Evolutionary conservation across 495 filamentous ascomycete species (phyloP).

Genomic region (Daldinia vernicosa): DNA sequence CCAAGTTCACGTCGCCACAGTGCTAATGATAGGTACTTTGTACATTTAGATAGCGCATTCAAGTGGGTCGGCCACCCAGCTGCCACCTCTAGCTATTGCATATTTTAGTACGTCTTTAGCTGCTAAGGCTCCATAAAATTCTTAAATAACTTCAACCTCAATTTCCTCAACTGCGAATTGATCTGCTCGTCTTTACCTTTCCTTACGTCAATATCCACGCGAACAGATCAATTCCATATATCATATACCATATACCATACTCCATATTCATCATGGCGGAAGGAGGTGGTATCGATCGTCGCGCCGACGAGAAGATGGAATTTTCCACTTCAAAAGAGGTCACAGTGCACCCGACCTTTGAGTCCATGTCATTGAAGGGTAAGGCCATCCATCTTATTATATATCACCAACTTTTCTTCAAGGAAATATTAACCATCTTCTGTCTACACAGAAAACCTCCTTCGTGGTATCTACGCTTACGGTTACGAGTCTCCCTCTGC

Average conservation of each 20-base stretch:
- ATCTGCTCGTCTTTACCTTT: constrained; percentile 11
- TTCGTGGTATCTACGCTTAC: constrained; percentile 98
- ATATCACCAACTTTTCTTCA: background rate
- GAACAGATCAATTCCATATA: too few species aligned
- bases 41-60: background rate
- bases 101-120: background rate
- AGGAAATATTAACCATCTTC: constrained; percentile 5
- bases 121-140: constrained; percentile 29
- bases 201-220: background rate
- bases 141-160: background rate
- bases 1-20: constrained; percentile 17
- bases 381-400: constrained; percentile 12
- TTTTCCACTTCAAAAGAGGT: constrained; percentile 98
- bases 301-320: constrained; percentile 95
- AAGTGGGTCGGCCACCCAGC: background rate
- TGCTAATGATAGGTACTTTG: constrained; percentile 1
- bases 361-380: constrained; percentile 74
- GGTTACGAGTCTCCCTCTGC: constrained; percentile 98
- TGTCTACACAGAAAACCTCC: constrained; percentile 76
- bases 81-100: background rate
- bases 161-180: constrained; percentile 18
- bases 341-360: constrained; percentile 73
- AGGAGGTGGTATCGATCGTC: constrained; percentile 82
- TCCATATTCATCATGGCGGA: constrained; percentile 74
- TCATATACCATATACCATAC: constrained; percentile 2